Base-by-base conservation (phyloP, 768 basidiomycete genomes). In the Lactifluus rugatus region DNA sequence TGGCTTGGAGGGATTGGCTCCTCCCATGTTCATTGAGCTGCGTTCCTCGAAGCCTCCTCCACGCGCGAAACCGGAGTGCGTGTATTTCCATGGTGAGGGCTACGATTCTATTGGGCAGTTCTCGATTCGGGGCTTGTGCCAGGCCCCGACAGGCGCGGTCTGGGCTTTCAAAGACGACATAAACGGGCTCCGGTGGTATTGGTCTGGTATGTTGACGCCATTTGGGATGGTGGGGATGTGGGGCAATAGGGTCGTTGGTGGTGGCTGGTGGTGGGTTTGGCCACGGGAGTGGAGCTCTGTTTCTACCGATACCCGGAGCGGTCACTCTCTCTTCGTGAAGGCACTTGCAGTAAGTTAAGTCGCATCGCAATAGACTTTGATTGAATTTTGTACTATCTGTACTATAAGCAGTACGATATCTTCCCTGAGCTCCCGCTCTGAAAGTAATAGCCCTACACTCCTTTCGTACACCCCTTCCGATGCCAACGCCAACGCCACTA, bases 211-310 rank as follows among this genome's bases (percentile, higher is more conserved):
- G 13, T 16, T 55, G 5, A 60, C 58, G 4, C 54, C 58, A 5
- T 55, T 60, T 51, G 58, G 58, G 44, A 50, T 60, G 48, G 54
- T 45, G 2, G 58, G 58, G 7, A 21, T 14, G 13, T 60, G 58
- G 58, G 28, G 28, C 4, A 5, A 0, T 1, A 11, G 13, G 13
- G 5, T 2, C 4, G 0, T 2, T 8, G 28, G 10, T 8, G 7
- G 8, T n/a, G 48, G 58, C n/a, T 51, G 48, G 48, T 60, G 48
- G 53, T 55, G 58, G 58, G 39, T 60, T 13, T 60, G 58, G 58
- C 58, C 58, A 3, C 41, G 21, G 32, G 48, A 51, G 23, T 60
- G 58, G 60, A 56, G 55, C 2, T 16, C n/a, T 14, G 17, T 17
- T 2, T 3, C 7, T 10, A n/a, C n/a, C n/a, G 2, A 42, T 42